Percentiles rank a stretch among this genome's conserved stretches.
phyloP scores from a whole-genome alignment of 441 rosid genomes.

The Populus tomentosa region DNA sequence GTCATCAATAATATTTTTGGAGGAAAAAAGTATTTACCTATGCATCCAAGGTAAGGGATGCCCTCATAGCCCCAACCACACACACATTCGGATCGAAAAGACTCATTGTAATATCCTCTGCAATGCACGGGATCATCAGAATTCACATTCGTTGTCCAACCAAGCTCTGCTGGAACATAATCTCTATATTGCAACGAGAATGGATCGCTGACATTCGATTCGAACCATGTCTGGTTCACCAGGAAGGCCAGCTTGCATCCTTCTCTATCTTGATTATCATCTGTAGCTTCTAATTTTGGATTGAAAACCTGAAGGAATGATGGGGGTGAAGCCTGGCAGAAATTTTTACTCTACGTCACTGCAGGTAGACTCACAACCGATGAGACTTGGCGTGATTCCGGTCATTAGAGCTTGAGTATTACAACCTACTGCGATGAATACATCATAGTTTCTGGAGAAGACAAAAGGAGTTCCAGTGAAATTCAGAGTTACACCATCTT shows the following conservation, averaged over 20 bases:
- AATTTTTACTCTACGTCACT: background rate
- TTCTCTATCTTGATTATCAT: background rate
- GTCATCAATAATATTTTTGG: no score
- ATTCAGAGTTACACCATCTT: background rate
- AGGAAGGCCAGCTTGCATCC: background rate
- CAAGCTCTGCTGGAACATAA: no score
- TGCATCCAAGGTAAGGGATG: no score
- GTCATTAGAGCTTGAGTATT: background rate
- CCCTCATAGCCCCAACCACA: no score
- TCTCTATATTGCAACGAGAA: no score
- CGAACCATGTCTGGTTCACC: background rate
- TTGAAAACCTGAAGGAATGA: background rate
- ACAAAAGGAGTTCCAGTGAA: background rate
- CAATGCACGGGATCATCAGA: rapidly evolving
- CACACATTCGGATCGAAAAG: no score
- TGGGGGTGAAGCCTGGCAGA: background rate
- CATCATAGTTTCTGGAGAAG: background rate
- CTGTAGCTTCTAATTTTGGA: background rate
- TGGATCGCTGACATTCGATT: background rate
- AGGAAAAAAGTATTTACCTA: no score
- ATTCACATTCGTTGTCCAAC: rapidly evolving
- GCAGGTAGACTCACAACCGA: background rate
- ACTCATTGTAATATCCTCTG: rapidly evolving
- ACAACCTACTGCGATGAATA: background rate
- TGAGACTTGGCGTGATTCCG: background rate